phyloP scores from a whole-genome alignment of 306 rosid genomes.

The Malus fusca region DNA sequence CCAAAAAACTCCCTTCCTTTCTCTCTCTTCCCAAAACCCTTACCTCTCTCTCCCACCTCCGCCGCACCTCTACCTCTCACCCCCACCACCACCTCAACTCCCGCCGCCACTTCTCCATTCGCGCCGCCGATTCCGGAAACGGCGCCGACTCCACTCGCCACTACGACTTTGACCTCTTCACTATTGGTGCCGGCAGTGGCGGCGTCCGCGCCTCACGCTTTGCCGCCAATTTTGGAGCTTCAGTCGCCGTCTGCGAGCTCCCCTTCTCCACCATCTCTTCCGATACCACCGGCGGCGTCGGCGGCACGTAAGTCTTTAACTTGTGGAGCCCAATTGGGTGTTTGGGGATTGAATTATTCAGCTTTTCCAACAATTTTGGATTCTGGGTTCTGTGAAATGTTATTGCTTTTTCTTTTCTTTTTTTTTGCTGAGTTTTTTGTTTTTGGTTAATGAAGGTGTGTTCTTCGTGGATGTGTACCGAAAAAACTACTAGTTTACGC shows the following conservation, averaged over 20 bases:
- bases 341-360: background rate
- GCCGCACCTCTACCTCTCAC: conserved; percentile 3
- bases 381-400: background rate
- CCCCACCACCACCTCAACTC: conserved; percentile 14
- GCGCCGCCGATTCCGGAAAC: conserved; percentile 45
- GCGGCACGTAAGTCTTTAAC: conserved; percentile 70
- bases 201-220: conserved; percentile 91
- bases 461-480: conserved; percentile 96
- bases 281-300: conserved; percentile 81
- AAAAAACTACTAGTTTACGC: conserved; percentile 80
- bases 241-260: conserved; percentile 84
- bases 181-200: conserved; percentile 93
- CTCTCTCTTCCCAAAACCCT: conserved; percentile 25
- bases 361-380: background rate
- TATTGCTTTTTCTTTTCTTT: background rate
- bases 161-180: conserved; percentile 84
- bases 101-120: conserved; percentile 21
- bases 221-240: conserved; percentile 66
- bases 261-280: conserved; percentile 89
- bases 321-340: background rate
- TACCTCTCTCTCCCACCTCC: background rate
- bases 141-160: conserved; percentile 39
- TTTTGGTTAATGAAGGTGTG: conserved; percentile 49
- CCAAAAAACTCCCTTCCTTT: conserved; percentile 20
- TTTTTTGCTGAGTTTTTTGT: background rate